phyloP scores from a whole-genome alignment of 1,139 yeast species.

The Blastobotrys aristatus region DNA sequence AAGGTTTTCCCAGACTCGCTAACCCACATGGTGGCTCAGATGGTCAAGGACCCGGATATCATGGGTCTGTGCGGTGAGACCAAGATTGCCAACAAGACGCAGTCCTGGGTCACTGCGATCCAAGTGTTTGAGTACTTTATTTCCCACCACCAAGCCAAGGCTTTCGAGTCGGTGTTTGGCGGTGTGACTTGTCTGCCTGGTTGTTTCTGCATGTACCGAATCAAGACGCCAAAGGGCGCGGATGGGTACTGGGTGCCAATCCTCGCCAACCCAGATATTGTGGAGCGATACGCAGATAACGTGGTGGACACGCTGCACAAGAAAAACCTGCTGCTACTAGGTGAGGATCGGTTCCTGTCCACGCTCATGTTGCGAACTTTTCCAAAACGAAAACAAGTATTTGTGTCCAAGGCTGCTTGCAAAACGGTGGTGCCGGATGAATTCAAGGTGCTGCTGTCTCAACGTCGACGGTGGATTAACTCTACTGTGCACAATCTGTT shows the following conservation, averaged over 20 bases:
- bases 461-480: slow-evolving; percentile 39
- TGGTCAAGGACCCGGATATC: slow-evolving; percentile 31
- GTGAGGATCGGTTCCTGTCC: slow-evolving; percentile 36
- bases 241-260: slow-evolving; percentile 71
- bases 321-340: slow-evolving; percentile 34
- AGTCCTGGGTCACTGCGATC: slow-evolving; percentile 36
- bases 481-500: slow-evolving; percentile 36
- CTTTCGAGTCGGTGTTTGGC: slow-evolving; percentile 37
- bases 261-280: slow-evolving; percentile 34
- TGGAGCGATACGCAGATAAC: slow-evolving; percentile 33
- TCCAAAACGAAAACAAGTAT: slow-evolving; percentile 33
- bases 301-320: slow-evolving; percentile 34
- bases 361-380: slow-evolving; percentile 35
- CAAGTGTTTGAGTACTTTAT: slow-evolving; percentile 38
- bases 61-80: slow-evolving; percentile 38
- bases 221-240: slow-evolving; percentile 49
- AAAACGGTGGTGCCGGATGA: slow-evolving; percentile 33
- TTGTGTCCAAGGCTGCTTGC: slow-evolving; percentile 35
- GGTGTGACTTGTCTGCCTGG: slow-evolving; percentile 38
- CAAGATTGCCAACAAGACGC: slow-evolving; percentile 31
- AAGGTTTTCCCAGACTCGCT: slow-evolving; percentile 32
- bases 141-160: slow-evolving; percentile 36
- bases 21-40: slow-evolving; percentile 30
- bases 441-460: slow-evolving; percentile 33
- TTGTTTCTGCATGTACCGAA: slow-evolving; percentile 36